Percentiles rank a stretch among this genome's conserved stretches.
phyloP scores from a whole-genome alignment of 208 protist species.

The Trichomonas vaginalis region DNA sequence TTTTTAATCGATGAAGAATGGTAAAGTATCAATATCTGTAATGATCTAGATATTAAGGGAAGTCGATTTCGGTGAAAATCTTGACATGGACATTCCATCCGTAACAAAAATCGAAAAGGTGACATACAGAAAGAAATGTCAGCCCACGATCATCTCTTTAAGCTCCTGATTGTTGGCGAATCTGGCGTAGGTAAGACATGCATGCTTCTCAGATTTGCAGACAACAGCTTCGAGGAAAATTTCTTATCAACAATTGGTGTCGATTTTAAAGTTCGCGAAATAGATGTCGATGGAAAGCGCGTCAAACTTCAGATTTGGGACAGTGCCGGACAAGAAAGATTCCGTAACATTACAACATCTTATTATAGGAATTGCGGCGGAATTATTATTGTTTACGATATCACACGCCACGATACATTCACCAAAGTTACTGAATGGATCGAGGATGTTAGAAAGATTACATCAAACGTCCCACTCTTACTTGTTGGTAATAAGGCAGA shows the following conservation, averaged over 20 bases:
- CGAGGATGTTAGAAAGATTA: not conserved
- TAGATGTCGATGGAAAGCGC: slow-evolving; percentile 33
- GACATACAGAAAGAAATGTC: not conserved
- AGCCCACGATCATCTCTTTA: not conserved
- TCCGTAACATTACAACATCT: slow-evolving; percentile 54
- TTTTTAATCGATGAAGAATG: no score
- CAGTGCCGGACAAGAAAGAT: slow-evolving; percentile 59
- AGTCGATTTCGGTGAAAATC: no score
- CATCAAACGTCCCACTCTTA: slow-evolving; percentile 38
- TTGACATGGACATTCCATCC: not conserved
- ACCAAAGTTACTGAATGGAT: slow-evolving; percentile 1
- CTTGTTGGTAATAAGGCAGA: slow-evolving; percentile 96
- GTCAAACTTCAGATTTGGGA: slow-evolving; percentile 37
- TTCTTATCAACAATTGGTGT: slow-evolving; percentile 97
- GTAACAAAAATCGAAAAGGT: not conserved
- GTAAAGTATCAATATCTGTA: no score
- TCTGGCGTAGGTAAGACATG: slow-evolving; percentile 95
- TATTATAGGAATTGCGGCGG: slow-evolving; percentile 94
- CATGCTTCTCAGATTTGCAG: slow-evolving; percentile 91
- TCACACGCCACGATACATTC: slow-evolving; percentile 40
- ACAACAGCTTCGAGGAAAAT: slow-evolving; percentile 95
- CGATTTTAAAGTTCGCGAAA: slow-evolving; percentile 56
- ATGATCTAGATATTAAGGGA: no score
- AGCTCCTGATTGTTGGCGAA: slow-evolving; percentile 73
- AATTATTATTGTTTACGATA: slow-evolving; percentile 75